These are phyloP conservation scores for Bryoerythrophyllum caledonicum DNA, from an alignment of 225 moss, liverwort and hornwort genomes.

Conservation along the genomic window DNA sequence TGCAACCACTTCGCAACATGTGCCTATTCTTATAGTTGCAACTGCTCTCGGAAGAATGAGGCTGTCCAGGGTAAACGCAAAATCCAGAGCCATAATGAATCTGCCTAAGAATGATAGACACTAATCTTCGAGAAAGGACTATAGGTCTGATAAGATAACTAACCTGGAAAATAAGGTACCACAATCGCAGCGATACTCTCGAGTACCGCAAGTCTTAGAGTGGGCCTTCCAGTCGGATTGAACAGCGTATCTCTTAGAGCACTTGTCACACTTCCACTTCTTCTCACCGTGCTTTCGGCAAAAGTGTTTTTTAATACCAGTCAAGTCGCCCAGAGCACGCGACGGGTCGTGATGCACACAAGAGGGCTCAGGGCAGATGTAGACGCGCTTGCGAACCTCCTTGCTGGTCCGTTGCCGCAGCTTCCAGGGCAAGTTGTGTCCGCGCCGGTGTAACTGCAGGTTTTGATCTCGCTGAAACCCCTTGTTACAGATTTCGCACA, in stretches of 20 bases:
- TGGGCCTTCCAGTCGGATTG: constrained; percentile 99
- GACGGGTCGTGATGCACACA: constrained; percentile 99
- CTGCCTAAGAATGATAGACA: constrained; percentile 16
- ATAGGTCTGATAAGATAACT: constrained; percentile 5
- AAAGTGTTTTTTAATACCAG: constrained; percentile 99
- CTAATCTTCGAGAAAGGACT: not conserved
- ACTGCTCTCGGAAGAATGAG: constrained; percentile 7
- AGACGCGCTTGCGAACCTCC: constrained; percentile 98
- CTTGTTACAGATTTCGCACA: constrained; percentile 98
- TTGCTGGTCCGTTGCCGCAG: constrained; percentile 94
- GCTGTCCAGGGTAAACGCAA: not conserved
- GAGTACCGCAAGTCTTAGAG: constrained; percentile 97
- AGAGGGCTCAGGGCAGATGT: constrained; percentile 97
- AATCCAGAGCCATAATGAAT: not conserved
- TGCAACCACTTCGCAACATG: constrained; percentile 12
- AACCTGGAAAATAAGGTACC: constrained; percentile 99
- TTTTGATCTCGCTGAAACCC: constrained; percentile 99
- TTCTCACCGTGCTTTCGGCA: constrained; percentile 99
- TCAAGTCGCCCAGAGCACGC: constrained; percentile 98
- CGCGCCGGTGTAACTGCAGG: constrained; percentile 96
- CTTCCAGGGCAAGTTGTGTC: constrained; percentile 98
- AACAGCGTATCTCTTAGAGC: constrained; percentile 99
- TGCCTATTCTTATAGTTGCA: not conserved
- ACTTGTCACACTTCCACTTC: constrained; percentile 99
- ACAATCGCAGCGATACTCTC: constrained; percentile 99